Evolutionary conservation across 164 flowering plant species (phyloP), one percentile per base, ranked within the genome.

Genomic region (Umbellularia californica): DNA sequence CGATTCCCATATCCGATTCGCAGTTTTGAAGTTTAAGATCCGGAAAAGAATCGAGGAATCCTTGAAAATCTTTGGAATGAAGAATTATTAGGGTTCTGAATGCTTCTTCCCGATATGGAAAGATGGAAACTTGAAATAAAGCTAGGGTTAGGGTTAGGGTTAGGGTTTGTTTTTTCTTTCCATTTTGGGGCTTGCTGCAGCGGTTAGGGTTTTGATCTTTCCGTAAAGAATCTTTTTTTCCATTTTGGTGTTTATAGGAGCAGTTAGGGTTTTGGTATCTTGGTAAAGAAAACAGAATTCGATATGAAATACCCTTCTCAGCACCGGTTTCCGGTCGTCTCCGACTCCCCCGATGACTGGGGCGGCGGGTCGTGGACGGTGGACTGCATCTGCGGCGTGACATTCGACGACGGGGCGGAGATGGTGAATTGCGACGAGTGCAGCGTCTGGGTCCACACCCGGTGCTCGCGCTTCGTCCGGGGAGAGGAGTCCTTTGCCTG

Each of bases 341-440:
- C 85, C 28, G 92, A 87, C 68, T 85, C 89, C 50, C 88, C 87
- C 23, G 97, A 93, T 30, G 99, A 95, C 80, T 95, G 99, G 98
- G 94, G 85, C 7, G 89, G 94, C 60, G 99, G 88, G 7, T 91
- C 98, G 0, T 95, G 99, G 99, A 94, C 95, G 66, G 98, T 95
- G 74, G 99, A 95, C 68, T 95, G 99, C 74, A 81, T 89, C 0
- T 95, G 99, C 75, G 99, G 99, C 12, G 99, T 95, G 41, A 94
- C 82, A 74, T 95, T 88, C 69, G 99, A 95, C 58, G 99, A 95
- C 68, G 99, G 99, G 0, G 97, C 94, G 72, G 99, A 95, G 85
- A 95, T 95, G 99, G 99, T 95, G 9, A 86, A 92, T 67, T 96
- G 99, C 69, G 99, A 96, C 47, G 98, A 93, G 81, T 96, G 99